These are phyloP conservation scores for Candida vaughaniae DNA, from an alignment of 805 yeast species.

Conservation along the genomic window DNA sequence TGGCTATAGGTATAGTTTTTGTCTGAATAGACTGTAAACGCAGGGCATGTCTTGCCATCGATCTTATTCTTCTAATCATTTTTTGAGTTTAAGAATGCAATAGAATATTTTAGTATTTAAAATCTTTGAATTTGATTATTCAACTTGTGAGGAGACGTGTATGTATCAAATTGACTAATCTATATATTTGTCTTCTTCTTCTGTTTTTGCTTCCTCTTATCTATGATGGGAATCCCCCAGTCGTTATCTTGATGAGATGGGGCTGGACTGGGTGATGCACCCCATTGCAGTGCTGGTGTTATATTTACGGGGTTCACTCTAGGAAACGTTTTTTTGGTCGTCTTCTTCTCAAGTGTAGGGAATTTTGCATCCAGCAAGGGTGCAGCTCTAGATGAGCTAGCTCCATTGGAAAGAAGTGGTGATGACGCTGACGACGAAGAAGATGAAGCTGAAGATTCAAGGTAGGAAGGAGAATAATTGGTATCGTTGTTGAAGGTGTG, in stretches of 20 bases:
- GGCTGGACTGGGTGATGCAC: slow-evolving; percentile 10
- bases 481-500: slow-evolving; percentile 19
- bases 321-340: slow-evolving; percentile 43
- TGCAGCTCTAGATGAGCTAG: slow-evolving; percentile 4
- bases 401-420: slow-evolving; percentile 19
- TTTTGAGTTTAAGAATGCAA: too few relatives aligned
- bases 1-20: too few relatives aligned
- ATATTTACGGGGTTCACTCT: slow-evolving; percentile 51
- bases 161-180: too few relatives aligned
- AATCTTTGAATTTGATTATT: too few relatives aligned
- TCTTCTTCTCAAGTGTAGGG: slow-evolving; percentile 49
- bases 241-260: slow-evolving; percentile 5
- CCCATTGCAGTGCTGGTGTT: slow-evolving; percentile 21
- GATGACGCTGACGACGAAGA: slow-evolving; percentile 13
- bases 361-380: slow-evolving; percentile 27
- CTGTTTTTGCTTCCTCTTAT: slow-evolving; percentile 12
- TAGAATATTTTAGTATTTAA: too few relatives aligned
- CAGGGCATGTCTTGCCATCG: too few relatives aligned
- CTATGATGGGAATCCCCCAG: slow-evolving; percentile 13
- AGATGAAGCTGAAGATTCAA: slow-evolving; percentile 24
- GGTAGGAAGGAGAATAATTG: slow-evolving; percentile 31
- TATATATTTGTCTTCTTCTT: slow-evolving; percentile 4
- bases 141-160: too few relatives aligned
- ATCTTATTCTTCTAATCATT: too few relatives aligned
- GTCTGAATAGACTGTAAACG: too few relatives aligned